Evolutionary conservation across 805 yeast species (phyloP).

Genomic region (Candida railenensis): DNA sequence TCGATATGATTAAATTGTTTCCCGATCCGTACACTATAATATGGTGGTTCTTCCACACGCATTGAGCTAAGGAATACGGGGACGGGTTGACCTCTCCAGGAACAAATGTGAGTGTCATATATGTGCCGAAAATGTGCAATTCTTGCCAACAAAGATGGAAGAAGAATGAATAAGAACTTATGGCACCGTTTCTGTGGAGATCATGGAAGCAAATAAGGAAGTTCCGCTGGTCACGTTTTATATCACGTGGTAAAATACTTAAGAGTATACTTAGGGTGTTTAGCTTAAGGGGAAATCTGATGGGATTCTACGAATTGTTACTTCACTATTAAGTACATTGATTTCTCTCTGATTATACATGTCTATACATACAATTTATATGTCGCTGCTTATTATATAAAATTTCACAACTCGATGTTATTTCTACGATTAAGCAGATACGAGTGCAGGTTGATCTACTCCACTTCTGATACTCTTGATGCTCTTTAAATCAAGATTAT

Average conservation of each 20-base stretch:
- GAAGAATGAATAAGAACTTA: not conserved
- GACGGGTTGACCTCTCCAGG: slow-evolving; percentile 82
- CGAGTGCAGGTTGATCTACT: slow-evolving; percentile 2
- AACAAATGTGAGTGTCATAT: slow-evolving; percentile 67
- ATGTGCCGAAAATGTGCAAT: not conserved
- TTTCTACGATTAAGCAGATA: not conserved
- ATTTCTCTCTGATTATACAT: too few relatives aligned
- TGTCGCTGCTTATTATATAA: too few relatives aligned
- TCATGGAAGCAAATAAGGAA: not conserved
- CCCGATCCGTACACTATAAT: slow-evolving; percentile 82
- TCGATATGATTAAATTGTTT: slow-evolving; percentile 64
- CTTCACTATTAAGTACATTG: too few relatives aligned
- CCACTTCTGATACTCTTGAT: slow-evolving; percentile 23
- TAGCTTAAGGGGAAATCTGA: too few relatives aligned
- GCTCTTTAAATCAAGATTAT: slow-evolving; percentile 25
- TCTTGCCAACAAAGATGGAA: too few relatives aligned
- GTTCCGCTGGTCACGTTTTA: not conserved
- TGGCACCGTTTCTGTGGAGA: not conserved
- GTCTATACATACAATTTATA: too few relatives aligned
- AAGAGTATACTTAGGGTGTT: too few relatives aligned
- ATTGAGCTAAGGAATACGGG: slow-evolving; percentile 55
- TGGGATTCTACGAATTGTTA: too few relatives aligned
- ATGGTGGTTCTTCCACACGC: slow-evolving; percentile 63
- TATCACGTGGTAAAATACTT: not conserved
- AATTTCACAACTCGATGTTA: too few relatives aligned